A percentile compares a stretch with the other conserved stretches of the same genome.
Conservation (phyloP, 352 stramenopile species). For the Pythium phragmiticola region DNA sequence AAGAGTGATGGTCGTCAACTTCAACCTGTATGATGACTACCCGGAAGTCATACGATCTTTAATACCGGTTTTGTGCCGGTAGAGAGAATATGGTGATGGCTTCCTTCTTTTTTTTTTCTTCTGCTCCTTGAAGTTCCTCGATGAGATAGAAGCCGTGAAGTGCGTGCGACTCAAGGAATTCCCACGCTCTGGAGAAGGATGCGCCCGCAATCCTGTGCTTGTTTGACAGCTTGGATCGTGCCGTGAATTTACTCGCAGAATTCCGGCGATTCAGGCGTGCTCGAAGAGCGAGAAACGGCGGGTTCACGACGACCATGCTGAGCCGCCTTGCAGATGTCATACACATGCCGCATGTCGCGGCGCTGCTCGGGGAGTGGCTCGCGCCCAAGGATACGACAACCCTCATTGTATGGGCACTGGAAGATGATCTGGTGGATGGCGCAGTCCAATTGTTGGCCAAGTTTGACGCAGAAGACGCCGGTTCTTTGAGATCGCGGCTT, state of each 20-base stretch:
- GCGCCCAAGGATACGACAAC: conserved; percentile 7
- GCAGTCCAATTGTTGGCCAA: background rate
- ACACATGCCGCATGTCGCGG: conserved; percentile 9
- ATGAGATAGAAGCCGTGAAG: background rate
- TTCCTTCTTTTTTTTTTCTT: background rate
- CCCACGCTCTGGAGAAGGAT: background rate
- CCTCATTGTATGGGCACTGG: conserved; percentile 9
- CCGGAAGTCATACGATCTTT: background rate
- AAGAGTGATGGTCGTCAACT: too few species aligned
- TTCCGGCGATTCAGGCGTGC: background rate
- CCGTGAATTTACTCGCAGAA: conserved; percentile 2
- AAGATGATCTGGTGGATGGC: conserved; percentile 13
- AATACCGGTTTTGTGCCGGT: background rate
- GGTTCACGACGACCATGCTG: background rate
- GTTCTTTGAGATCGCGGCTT: background rate
- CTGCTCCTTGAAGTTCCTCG: conserved; percentile 8
- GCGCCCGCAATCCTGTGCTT: too few species aligned
- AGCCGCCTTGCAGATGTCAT: conserved; percentile 14
- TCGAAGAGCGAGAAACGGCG: background rate
- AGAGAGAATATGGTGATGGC: background rate
- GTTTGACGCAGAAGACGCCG: background rate
- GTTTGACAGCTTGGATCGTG: too few species aligned
- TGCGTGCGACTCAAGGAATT: background rate
- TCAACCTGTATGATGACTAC: background rate
- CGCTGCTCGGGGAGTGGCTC: conserved; percentile 5